Evolutionary conservation across 177 flowering plant species (phyloP).

Genomic region (Tripterygium wilfordii): DNA sequence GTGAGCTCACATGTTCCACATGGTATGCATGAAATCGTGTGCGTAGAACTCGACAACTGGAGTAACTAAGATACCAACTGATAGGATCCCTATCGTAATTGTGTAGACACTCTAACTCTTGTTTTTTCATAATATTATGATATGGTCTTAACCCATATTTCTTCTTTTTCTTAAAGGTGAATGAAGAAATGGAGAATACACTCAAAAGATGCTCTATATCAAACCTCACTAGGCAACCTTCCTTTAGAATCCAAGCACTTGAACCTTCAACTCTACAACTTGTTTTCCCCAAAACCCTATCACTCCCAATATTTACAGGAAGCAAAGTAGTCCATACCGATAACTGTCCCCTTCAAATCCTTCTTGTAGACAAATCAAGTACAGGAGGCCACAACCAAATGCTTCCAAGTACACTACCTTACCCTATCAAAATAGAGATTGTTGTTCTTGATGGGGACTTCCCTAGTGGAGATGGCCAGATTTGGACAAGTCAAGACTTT

Average conservation of each 20-base stretch:
- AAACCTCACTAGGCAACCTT: conserved; percentile 21
- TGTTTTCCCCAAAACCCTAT: conserved; percentile 34
- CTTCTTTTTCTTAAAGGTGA: conserved; percentile 57
- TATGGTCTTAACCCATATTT: too few relatives aligned
- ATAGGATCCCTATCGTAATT: too few relatives aligned
- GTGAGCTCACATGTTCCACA: too few relatives aligned
- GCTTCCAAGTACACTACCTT: conserved; percentile 16
- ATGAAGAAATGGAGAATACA: conserved; percentile 54
- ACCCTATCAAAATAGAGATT: conserved; percentile 48
- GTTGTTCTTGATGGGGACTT: conserved; percentile 72
- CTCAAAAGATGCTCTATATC: conserved; percentile 17
- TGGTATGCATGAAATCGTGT: too few relatives aligned
- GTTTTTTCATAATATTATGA: too few relatives aligned
- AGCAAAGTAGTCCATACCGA: conserved; percentile 42
- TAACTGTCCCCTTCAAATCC: conserved; percentile 34
- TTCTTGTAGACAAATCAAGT: conserved; percentile 26
- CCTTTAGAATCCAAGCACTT: conserved; percentile 39
- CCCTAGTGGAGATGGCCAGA: conserved; percentile 17
- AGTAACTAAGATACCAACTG: too few relatives aligned
- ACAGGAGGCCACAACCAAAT: conserved; percentile 5
- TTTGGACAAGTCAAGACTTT: conserved; percentile 57
- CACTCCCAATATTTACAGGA: conserved; percentile 61
- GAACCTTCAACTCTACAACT: conserved; percentile 39
- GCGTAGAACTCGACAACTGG: too few relatives aligned
- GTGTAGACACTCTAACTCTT: too few relatives aligned